phyloP scores from a whole-genome alignment of 805 yeast species.

The Monosporozyma solicola region DNA sequence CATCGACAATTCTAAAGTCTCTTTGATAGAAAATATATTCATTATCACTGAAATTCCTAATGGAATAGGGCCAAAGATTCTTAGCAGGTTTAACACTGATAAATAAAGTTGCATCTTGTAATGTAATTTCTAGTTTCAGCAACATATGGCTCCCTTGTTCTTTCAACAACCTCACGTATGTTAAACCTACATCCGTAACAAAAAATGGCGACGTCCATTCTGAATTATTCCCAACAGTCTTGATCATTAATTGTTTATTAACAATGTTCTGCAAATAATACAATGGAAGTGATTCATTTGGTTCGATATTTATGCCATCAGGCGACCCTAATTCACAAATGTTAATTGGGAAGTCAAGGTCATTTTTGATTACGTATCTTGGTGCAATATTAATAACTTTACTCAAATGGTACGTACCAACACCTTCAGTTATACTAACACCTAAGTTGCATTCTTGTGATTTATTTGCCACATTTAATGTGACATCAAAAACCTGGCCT shows the following conservation, averaged over 20 bases:
- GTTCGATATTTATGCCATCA: slow-evolving; percentile 36
- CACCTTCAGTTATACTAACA: slow-evolving; percentile 67
- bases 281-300: slow-evolving; percentile 46
- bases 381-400: slow-evolving; percentile 78
- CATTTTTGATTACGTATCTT: slow-evolving; percentile 65
- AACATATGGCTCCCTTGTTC: slow-evolving; percentile 60
- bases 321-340: slow-evolving; percentile 64
- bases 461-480: slow-evolving; percentile 40
- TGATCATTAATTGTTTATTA: slow-evolving; percentile 52
- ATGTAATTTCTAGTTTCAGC: slow-evolving; percentile 58
- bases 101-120: slow-evolving; percentile 79
- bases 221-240: slow-evolving; percentile 46
- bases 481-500: slow-evolving; percentile 64
- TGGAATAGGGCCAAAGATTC: slow-evolving; percentile 84
- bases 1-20: slow-evolving; percentile 47
- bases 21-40: slow-evolving; percentile 82
- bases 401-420: slow-evolving; percentile 68
- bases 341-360: slow-evolving; percentile 45
- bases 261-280: slow-evolving; percentile 47
- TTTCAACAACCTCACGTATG: slow-evolving; percentile 60
- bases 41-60: slow-evolving; percentile 80
- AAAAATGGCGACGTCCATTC: slow-evolving; percentile 86
- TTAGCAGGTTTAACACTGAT: slow-evolving; percentile 65
- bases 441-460: slow-evolving; percentile 68
- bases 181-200: slow-evolving; percentile 75